phyloP scores from a whole-genome alignment of 164 flowering plant genomes.

The Umbellularia californica region DNA sequence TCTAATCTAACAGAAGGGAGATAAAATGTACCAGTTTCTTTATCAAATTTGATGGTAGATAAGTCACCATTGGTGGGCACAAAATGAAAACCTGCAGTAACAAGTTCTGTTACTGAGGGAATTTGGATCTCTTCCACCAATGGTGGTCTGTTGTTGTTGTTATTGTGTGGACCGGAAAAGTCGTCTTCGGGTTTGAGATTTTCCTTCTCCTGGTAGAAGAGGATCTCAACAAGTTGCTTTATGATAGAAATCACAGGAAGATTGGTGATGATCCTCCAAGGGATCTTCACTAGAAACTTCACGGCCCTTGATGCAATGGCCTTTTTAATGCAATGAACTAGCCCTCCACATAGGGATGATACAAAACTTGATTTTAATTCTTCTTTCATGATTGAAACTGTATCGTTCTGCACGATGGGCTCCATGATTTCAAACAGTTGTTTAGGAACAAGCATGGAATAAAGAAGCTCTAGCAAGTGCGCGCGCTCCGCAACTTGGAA shows the following conservation, averaged over 20 bases:
- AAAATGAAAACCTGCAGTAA: conserved; percentile 19
- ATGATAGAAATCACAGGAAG: neutral
- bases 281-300: conserved; percentile 4
- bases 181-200: no score
- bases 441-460: no score
- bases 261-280: neutral
- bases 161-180: no score
- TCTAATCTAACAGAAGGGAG: conserved; percentile 33
- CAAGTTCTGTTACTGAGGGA: conserved; percentile 34
- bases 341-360: no score
- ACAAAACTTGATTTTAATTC: no score
- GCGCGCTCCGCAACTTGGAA: neutral
- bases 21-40: conserved; percentile 11
- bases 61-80: conserved; percentile 19
- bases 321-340: neutral
- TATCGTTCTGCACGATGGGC: no score
- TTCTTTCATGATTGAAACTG: no score
- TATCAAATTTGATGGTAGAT: conserved; percentile 27
- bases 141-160: neutral
- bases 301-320: neutral
- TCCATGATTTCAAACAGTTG: no score
- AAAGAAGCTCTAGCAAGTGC: no score
- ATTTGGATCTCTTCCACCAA: conserved; percentile 33
- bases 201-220: no score
- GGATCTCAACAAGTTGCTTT: neutral